Conservation (phyloP, 1,284 basidiomycete genomes). For the Rhodotorula sp. region DNA sequence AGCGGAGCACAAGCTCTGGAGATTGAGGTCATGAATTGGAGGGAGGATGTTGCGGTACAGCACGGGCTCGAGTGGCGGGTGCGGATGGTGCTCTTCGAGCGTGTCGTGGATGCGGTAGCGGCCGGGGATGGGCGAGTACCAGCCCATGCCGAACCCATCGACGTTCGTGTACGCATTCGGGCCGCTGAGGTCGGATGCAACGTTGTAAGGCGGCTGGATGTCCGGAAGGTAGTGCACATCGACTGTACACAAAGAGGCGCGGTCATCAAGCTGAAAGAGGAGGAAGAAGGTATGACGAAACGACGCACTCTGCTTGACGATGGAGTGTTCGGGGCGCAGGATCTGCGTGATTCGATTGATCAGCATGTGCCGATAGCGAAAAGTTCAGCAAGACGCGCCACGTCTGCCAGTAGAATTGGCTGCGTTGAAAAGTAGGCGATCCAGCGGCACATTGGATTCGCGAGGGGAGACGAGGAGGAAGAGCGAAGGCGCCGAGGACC, state of each 20-base stretch:
- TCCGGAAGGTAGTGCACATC: slow-evolving; percentile 23
- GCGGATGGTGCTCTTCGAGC: not conserved
- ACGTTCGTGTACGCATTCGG: slow-evolving; percentile 19
- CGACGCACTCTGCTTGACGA: slow-evolving; percentile 23
- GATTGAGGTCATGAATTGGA: slow-evolving; percentile 12
- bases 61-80: slow-evolving; percentile 1
- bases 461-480: not conserved
- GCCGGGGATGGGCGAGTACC: slow-evolving; percentile 1
- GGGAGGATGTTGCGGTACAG: slow-evolving; percentile 1
- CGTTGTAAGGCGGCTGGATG: slow-evolving; percentile 3
- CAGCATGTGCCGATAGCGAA: not conserved
- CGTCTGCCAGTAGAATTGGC: slow-evolving; percentile 18
- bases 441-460: slow-evolving; percentile 20
- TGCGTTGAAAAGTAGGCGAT: slow-evolving; percentile 24
- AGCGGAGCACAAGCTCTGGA: not conserved
- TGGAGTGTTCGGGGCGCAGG: slow-evolving; percentile 11
- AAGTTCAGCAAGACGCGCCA: not conserved
- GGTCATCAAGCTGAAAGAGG: not conserved
- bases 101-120: not conserved
- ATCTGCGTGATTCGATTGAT: not conserved
- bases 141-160: slow-evolving; percentile 25
- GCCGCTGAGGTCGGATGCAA: not conserved
- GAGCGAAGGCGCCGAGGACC: not conserved
- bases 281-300: not conserved
- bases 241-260: too few species aligned